Evolutionary conservation across 2,329 filamentous ascomycete genomes (phyloP), one percentile per base, ranked within the genome.

Genomic region (Alternaria rosae): DNA sequence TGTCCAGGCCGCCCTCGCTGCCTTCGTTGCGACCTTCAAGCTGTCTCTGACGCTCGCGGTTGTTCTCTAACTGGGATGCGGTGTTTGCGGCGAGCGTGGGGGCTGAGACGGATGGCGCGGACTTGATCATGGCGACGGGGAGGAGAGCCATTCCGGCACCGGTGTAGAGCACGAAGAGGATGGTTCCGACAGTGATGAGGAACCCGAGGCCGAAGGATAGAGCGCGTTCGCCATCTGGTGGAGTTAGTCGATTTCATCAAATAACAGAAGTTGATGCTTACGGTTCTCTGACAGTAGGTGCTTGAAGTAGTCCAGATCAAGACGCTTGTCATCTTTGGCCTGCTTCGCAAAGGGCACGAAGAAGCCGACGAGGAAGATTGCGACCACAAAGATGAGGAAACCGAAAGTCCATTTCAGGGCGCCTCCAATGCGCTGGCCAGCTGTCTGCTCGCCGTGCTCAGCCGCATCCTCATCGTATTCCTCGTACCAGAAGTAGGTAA

Each of bases 401-500:
- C 89, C 90, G 52, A 94, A 82, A 0, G 95, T 97, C 82, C 97
- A 98, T 81, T 96, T 97, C 76, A 92, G 83, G 5, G 95, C 93
- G n/a, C 89, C 89, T 86, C 89, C 90, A 62, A 98, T 86, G 57
- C 93, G 87, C 73, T 88, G 87, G 7, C 85, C 85, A 61, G 91
- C 79, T 3, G 91, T 91, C 76, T 94, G 90, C 28, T 87, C 88
- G 30, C 92, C 92, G 63, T 92, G 88, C 72, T 97, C 92, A 32
- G 90, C 86, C 64, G 93, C 93, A 20, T 94, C 90, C 81, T 97
- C 93, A 73, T 97, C 94, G 69, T 97, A 97, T 79, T 98, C 95
- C 79, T 99, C 95, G 75, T 97, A 95, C 89, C 91, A 97, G 79
- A 99, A 99, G 83, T 99, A 99, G 50, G 94, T 91, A 76, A 99